Base-by-base conservation (phyloP, 805 yeast genomes). In the Lachancea lanzarotensis region DNA sequence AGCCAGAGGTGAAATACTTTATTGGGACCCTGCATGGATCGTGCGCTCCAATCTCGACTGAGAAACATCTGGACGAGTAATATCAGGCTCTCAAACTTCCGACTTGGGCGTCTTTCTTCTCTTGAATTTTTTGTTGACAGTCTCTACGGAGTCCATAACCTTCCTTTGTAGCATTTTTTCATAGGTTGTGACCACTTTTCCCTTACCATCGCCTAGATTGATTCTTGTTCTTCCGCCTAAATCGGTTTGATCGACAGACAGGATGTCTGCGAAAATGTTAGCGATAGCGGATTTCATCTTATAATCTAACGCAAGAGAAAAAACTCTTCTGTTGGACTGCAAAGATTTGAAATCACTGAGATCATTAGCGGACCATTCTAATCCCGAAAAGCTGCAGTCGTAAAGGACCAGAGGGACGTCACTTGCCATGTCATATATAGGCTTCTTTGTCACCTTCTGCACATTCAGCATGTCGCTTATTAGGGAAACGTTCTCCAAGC, bases 341-440 rank as follows among this genome's bases (percentile, higher is more conserved):
- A 66, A 56, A 10, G 70, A 52, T 50, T 73, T 77, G 25, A 60
- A 54, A 45, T 71, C 71, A 2, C 58, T 48, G 1, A 59, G 46
- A 33, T 46, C 47, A 1, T 60, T 46, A 9, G 42, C 37, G 2
- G 38, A 57, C 95, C 96, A 91, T 50, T 79, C 81, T 66, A 89
- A 72, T 2, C 73, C 74, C 7, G 79, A 78, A 59, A 77, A 93
- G 12, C 75, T 77, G 63, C 98, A 91, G 57, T 91, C 95, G 60
- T 83, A 89, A 34, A 93, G 67, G 3, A 91, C 81, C 53, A 93
- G 69, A 1, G 98, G 98, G 6, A 83, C 67, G 52, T 91, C 98
- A 57, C 83, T 76, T 0, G 96, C 98, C 86, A 91, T 86, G 35
- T 81, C 89, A 59, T 84, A 93, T 2, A 74, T 66, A 1, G 98